Percentiles rank a stretch among this genome's conserved stretches.
phyloP scores from a whole-genome alignment of 164 flowering plant genomes.

The Chimonanthus praecox region DNA sequence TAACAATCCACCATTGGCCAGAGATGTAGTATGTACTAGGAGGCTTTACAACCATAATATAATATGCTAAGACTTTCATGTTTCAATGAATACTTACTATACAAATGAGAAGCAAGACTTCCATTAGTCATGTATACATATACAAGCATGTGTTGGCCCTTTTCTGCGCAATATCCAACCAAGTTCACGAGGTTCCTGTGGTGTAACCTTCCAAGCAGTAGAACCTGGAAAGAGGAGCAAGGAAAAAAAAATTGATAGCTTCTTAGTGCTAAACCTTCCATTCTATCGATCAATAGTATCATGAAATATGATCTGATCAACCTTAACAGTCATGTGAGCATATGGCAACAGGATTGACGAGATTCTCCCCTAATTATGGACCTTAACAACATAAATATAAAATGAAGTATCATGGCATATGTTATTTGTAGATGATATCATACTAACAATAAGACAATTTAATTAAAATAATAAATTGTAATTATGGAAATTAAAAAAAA shows the following conservation, averaged over 20 bases:
- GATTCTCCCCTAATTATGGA: no score
- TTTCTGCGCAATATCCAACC: conserved; percentile 97
- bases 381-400: no score
- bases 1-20: neutral
- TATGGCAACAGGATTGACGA: no score
- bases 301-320: no score
- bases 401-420: no score
- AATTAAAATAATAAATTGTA: no score
- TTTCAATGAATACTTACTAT: conserved; percentile 47
- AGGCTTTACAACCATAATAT: neutral
- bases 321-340: no score
- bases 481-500: no score
- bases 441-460: no score
- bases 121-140: conserved; percentile 95
- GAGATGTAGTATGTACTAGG: neutral
- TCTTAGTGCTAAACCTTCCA: no score
- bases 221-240: conserved; percentile 44
- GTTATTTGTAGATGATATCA: no score
- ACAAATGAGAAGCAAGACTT: conserved; percentile 91
- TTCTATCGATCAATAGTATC: no score
- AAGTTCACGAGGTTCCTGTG: conserved; percentile 96
- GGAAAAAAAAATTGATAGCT: conserved; percentile 1
- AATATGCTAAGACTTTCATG: neutral
- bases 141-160: conserved; percentile 82
- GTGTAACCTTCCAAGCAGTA: conserved; percentile 85